Conservation (phyloP, 2,329 filamentous ascomycete genomes). For the Didymella pomorum region DNA sequence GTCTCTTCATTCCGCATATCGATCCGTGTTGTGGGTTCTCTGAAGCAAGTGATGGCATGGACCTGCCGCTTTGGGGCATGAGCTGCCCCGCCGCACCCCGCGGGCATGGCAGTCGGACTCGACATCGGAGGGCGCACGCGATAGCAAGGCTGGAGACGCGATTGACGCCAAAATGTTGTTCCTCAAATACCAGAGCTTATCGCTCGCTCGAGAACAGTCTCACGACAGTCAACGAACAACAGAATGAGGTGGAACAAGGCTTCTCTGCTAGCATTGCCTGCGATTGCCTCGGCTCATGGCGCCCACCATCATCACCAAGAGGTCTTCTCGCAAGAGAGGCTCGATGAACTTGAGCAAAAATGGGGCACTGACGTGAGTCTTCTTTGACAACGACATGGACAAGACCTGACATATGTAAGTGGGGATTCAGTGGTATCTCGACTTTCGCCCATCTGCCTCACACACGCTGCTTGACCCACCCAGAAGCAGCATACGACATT, state of each 20-base stretch:
- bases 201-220: not conserved
- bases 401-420: constrained; percentile 50
- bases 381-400: not conserved
- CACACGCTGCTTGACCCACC: constrained; percentile 57
- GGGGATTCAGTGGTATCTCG: constrained; percentile 76
- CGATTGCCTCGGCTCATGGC: constrained; percentile 14
- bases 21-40: not conserved
- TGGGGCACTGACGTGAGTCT: constrained; percentile 52
- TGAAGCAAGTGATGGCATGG: constrained; percentile 5
- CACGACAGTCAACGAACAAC: not conserved
- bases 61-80: constrained; percentile 16
- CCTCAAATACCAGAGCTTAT: constrained; percentile 11
- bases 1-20: not conserved
- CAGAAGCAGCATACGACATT: constrained; percentile 56
- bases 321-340: constrained; percentile 39
- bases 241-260: constrained; percentile 16
- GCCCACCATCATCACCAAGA: constrained; percentile 41
- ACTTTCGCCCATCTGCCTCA: constrained; percentile 59
- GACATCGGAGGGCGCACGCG: constrained; percentile 10
- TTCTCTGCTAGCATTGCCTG: constrained; percentile 13
- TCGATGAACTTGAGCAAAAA: constrained; percentile 49
- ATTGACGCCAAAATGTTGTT: constrained; percentile 14
- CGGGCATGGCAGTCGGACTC: constrained; percentile 10
- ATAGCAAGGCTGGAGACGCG: constrained; percentile 16
- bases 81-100: constrained; percentile 19